A percentile compares a stretch with the other conserved stretches of the same genome.
Evolutionary conservation across 257 asterid genomes (phyloP).

Genomic region (Nemophila menziesii): DNA sequence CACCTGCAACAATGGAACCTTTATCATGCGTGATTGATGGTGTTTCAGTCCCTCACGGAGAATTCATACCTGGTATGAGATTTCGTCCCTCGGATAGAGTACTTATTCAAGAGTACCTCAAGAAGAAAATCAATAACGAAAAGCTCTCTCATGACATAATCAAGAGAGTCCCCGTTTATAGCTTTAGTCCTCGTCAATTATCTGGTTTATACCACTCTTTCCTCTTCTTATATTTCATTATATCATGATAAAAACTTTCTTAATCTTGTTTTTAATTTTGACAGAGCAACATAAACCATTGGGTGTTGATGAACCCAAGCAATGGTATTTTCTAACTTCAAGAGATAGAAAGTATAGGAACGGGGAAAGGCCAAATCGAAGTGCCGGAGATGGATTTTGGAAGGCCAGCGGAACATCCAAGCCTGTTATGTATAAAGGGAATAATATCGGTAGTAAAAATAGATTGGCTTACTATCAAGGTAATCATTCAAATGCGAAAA

Average conservation of each 20-base stretch:
- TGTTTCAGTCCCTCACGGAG: too few relatives aligned
- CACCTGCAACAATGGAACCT: too few relatives aligned
- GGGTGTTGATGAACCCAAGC: not conserved
- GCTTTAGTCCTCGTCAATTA: not conserved
- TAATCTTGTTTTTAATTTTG: not conserved
- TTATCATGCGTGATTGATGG: too few relatives aligned
- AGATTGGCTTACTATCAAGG: constrained; percentile 3
- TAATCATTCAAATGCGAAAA: not conserved
- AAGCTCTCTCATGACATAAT: constrained; percentile 2
- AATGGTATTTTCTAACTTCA: constrained; percentile 2
- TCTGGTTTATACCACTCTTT: not conserved
- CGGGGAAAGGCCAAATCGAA: constrained; percentile 2
- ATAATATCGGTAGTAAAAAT: constrained; percentile 3
- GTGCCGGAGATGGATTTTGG: constrained; percentile 6
- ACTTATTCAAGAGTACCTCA: constrained; percentile 5
- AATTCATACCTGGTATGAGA: constrained; percentile 5
- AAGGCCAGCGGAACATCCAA: constrained; percentile 4
- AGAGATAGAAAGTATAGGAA: constrained; percentile 6
- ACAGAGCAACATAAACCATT: not conserved
- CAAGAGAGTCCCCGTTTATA: constrained; percentile 1
- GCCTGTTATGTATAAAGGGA: not conserved
- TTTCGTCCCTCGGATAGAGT: constrained; percentile 5
- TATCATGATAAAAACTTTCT: not conserved
- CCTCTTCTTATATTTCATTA: too few relatives aligned
- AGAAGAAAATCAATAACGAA: not conserved